These are phyloP conservation scores for Grigorovia yakushimaensis DNA, from an alignment of 805 yeast species.

Conservation along the genomic window DNA sequence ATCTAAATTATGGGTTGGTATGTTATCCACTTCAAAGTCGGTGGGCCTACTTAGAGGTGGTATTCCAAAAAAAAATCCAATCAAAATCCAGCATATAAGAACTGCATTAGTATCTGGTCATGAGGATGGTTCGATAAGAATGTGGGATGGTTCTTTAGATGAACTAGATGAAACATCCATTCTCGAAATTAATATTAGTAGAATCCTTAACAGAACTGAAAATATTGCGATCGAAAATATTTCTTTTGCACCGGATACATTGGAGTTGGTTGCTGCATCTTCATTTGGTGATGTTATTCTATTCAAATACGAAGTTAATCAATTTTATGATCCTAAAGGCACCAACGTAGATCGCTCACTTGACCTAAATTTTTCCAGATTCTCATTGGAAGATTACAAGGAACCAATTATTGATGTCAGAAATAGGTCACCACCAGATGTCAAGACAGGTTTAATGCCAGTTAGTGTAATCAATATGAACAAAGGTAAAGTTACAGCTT, in stretches of 20 bases:
- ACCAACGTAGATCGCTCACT: slow-evolving; percentile 8
- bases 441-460: slow-evolving; percentile 58
- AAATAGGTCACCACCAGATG: slow-evolving; percentile 40
- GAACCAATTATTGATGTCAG: slow-evolving; percentile 37
- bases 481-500: slow-evolving; percentile 44
- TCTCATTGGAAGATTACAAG: slow-evolving; percentile 12
- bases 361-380: slow-evolving; percentile 21
- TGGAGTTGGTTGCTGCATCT: slow-evolving; percentile 63
- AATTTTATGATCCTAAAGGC: slow-evolving; percentile 30
- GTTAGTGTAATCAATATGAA: slow-evolving; percentile 36
- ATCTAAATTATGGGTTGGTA: slow-evolving; percentile 68
- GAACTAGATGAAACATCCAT: slow-evolving; percentile 54
- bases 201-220: slow-evolving; percentile 36
- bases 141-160: slow-evolving; percentile 76
- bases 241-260: slow-evolving; percentile 69
- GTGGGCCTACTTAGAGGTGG: slow-evolving; percentile 68
- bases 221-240: slow-evolving; percentile 43
- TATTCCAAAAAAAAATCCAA: slow-evolving; percentile 39
- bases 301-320: slow-evolving; percentile 58
- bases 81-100: slow-evolving; percentile 41
- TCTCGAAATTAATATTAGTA: slow-evolving; percentile 48
- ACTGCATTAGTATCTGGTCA: slow-evolving; percentile 76
- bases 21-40: slow-evolving; percentile 36
- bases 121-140: slow-evolving; percentile 68
- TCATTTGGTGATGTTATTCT: slow-evolving; percentile 65